Percentiles rank a stretch among this genome's conserved stretches.
Evolutionary conservation across 305 asterid species (phyloP).

Genomic region (Euphrasia arctica): DNA sequence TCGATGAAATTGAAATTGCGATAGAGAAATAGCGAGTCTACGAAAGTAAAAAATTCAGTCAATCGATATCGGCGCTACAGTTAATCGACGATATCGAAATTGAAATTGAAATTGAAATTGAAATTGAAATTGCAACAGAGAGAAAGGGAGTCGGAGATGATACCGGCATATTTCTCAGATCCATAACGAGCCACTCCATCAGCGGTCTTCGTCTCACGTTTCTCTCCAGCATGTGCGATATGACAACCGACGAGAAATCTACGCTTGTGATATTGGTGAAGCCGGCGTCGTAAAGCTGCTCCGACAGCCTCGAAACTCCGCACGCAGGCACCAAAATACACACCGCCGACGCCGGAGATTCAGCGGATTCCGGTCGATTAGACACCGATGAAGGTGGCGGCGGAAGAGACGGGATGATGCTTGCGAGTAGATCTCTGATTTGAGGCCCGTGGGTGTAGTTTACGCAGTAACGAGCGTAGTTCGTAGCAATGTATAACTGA

Average conservation of each 20-base stretch:
- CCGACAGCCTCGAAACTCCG: slow-evolving; percentile 71
- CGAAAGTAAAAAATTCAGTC: too few species aligned
- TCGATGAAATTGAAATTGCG: too few species aligned
- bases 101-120: too few species aligned
- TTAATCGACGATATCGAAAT: too few species aligned
- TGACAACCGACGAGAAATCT: slow-evolving; percentile 75
- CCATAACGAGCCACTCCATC: slow-evolving; percentile 91
- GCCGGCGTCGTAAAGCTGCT: slow-evolving; percentile 62
- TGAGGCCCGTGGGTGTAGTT: slow-evolving; percentile 85
- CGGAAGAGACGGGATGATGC: slow-evolving; percentile 24
- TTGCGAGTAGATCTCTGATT: slow-evolving; percentile 38
- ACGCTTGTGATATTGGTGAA: slow-evolving; percentile 52
- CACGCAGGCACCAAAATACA: slow-evolving; percentile 68
- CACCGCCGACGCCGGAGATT: background rate
- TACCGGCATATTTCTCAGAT: slow-evolving; percentile 83
- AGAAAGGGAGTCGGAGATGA: too few species aligned
- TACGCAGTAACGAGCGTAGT: slow-evolving; percentile 57
- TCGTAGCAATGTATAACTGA: slow-evolving; percentile 58
- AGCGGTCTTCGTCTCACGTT: slow-evolving; percentile 61
- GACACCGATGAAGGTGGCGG: background rate
- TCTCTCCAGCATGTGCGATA: slow-evolving; percentile 65
- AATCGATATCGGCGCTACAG: too few species aligned
- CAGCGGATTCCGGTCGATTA: too few species aligned
- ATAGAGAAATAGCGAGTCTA: too few species aligned
- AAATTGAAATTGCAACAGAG: too few species aligned